Conservation (phyloP, 371 early-diverging fungal species). For the Mucor circinelloides region DNA sequence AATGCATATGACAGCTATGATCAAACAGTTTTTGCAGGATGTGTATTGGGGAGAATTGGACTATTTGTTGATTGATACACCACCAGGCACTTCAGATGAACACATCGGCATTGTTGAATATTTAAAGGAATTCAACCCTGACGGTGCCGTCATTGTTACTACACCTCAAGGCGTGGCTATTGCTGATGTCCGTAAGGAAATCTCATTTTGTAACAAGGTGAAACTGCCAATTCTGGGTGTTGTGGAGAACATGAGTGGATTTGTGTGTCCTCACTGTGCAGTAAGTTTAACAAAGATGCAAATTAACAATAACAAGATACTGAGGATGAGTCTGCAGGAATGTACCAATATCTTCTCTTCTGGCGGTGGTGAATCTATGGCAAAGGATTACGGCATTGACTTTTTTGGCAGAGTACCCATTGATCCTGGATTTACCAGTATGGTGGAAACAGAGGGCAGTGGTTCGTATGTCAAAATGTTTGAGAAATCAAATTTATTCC, state of each 20-base stretch:
- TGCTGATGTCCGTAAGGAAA: conserved; percentile 86
- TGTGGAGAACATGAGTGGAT: conserved; percentile 95
- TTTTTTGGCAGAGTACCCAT: conserved; percentile 89
- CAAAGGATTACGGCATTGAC: conserved; percentile 74
- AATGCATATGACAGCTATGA: conserved; percentile 62
- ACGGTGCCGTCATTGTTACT: conserved; percentile 83
- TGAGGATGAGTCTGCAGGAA: conserved; percentile 51
- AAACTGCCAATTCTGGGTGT: conserved; percentile 82
- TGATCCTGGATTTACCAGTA: conserved; percentile 73
- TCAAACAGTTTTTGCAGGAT: conserved; percentile 89
- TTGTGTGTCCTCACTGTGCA: conserved; percentile 87
- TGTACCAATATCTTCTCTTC: conserved; percentile 93
- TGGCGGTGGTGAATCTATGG: conserved; percentile 91
- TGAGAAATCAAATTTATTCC: conserved; percentile 60
- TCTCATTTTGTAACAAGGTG: conserved; percentile 85
- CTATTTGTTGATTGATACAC: conserved; percentile 92
- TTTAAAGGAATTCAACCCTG: conserved; percentile 72
- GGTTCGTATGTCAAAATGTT: conserved; percentile 60
- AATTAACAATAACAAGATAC: background rate
- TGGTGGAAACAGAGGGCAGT: conserved; percentile 65
- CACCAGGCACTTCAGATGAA: conserved; percentile 96
- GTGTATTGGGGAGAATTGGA: conserved; percentile 89
- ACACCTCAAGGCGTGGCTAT: conserved; percentile 88
- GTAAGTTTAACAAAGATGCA: conserved; percentile 35
- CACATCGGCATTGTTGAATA: conserved; percentile 85